A percentile compares a stretch with the other conserved stretches of the same genome.
phyloP scores from a whole-genome alignment of 2,329 filamentous ascomycete genomes.

The Aspergillus pseudotamarii region DNA sequence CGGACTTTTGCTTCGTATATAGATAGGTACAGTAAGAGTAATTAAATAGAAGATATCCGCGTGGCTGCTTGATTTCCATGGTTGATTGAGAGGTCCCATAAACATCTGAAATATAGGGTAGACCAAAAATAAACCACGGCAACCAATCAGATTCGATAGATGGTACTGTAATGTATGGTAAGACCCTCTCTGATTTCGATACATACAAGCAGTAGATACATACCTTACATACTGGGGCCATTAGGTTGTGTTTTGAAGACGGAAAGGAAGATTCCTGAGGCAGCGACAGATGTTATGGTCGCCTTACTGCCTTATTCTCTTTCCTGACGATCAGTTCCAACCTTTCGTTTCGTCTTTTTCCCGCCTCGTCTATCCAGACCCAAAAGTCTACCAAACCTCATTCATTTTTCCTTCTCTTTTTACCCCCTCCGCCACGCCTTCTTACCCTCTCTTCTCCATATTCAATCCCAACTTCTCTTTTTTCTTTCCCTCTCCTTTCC shows the following conservation, averaged over 20 bases:
- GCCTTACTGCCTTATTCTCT: conserved; percentile 21
- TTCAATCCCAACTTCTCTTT: conserved; percentile 11
- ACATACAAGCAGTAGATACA: neutral
- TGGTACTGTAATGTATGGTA: conserved; percentile 10
- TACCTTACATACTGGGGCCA: neutral
- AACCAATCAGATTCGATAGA: conserved; percentile 22
- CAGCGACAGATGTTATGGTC: conserved; percentile 3
- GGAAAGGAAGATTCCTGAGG: conserved; percentile 14
- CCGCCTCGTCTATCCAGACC: conserved; percentile 23
- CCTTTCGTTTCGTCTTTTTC: conserved; percentile 23
- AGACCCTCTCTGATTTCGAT: neutral
- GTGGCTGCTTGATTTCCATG: neutral
- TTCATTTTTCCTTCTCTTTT: conserved; percentile 23
- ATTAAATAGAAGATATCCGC: neutral
- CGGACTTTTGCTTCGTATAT: neutral
- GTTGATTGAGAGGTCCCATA: neutral
- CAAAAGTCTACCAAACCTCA: conserved; percentile 24
- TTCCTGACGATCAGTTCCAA: conserved; percentile 24
- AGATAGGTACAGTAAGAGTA: neutral
- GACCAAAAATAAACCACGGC: conserved; percentile 20
- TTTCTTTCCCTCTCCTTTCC: conserved; percentile 10
- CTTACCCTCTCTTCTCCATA: conserved; percentile 17
- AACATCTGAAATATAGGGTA: neutral
- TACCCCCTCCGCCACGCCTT: conserved; percentile 17
- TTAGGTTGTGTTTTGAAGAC: neutral